phyloP scores from a whole-genome alignment of 1,139 yeast genomes.

The Sugiyamaella japonica region DNA sequence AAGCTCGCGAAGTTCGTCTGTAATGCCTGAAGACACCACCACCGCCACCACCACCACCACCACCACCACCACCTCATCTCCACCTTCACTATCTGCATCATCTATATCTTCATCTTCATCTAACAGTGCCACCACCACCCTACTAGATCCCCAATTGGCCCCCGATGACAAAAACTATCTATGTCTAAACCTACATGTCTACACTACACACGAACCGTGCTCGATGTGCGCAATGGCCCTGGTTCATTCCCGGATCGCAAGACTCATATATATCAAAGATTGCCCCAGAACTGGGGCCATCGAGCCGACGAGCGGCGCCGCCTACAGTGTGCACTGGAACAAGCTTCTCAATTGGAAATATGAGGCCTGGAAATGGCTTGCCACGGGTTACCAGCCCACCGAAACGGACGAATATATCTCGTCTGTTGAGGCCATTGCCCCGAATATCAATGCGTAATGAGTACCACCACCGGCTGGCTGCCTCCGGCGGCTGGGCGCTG shows the following conservation, averaged over 20 bases:
- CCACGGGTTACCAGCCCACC: conserved; percentile 14
- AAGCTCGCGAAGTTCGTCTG: conserved; percentile 5
- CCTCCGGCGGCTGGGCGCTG: neutral
- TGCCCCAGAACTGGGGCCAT: conserved; percentile 55
- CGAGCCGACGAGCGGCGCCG: conserved; percentile 58
- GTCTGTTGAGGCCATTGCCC: conserved; percentile 16
- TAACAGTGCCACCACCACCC: conserved; percentile 1
- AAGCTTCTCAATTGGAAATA: conserved; percentile 75
- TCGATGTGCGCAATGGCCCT: conserved; percentile 97
- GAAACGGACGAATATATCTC: conserved; percentile 19
- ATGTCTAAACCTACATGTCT: conserved; percentile 74
- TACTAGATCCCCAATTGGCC: conserved; percentile 9
- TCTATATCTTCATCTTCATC: conserved; percentile 16
- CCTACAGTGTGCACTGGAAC: conserved; percentile 73
- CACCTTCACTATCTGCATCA: conserved; percentile 17
- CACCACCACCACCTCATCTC: neutral
- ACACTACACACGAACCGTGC: conserved; percentile 94
- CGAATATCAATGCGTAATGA: conserved; percentile 20
- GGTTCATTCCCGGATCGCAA: conserved; percentile 79
- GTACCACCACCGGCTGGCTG: no score
- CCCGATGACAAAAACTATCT: conserved; percentile 50
- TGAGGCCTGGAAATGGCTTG: conserved; percentile 72
- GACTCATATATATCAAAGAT: conserved; percentile 60
- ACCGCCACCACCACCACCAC: neutral
- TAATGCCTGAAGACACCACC: neutral